Evolutionary conservation across 352 stramenopile genomes (phyloP), one percentile per base, ranked within the genome.

Genomic region (Pelagophyceae sp.): DNA sequence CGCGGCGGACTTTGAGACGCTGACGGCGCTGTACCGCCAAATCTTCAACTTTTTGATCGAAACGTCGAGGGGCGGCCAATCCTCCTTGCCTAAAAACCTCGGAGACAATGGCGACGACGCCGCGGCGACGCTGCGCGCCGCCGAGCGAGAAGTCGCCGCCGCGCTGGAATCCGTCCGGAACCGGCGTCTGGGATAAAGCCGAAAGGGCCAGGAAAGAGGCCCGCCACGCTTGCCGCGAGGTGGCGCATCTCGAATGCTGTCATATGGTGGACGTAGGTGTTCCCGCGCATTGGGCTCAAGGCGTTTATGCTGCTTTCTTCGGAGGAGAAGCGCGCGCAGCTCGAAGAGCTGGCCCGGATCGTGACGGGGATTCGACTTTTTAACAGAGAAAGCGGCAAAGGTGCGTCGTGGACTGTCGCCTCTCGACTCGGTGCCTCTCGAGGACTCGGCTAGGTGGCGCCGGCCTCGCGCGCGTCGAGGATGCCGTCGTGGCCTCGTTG

Each of bases 351-450:
- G 67, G 86, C 90, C 76, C 88, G 85, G 29, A 96, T 97, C 77
- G 91, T 97, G 23, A 84, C 93, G 25, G 92, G 93, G 23, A 97
- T 97, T 76, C 91, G 93, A 0, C 77, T 97, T 32, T 97, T 96
- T 81, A 97, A 97, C 82, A 91, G 91, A 38, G 87, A 93, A 76
- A 76, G 92, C 32, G 90, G 91, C 40, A 94, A 95, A 78, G 90
- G n/a, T n/a, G n/a, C n/a, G n/a, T n/a, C n/a, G n/a, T n/a, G n/a
- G n/a, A n/a, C n/a, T n/a, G n/a, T n/a, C n/a, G n/a, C n/a, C n/a
- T n/a, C n/a, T n/a, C n/a, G n/a, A n/a, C n/a, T n/a, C n/a, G n/a
- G n/a, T n/a, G n/a, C n/a, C n/a, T n/a, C n/a, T n/a, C n/a, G n/a
- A n/a, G n/a, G n/a, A n/a, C n/a, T n/a, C n/a, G n/a, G n/a, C n/a